A percentile compares a stretch with the other conserved stretches of the same genome.
Conservation (phyloP, 805 yeast genomes). For the Candida yuanshanica region DNA sequence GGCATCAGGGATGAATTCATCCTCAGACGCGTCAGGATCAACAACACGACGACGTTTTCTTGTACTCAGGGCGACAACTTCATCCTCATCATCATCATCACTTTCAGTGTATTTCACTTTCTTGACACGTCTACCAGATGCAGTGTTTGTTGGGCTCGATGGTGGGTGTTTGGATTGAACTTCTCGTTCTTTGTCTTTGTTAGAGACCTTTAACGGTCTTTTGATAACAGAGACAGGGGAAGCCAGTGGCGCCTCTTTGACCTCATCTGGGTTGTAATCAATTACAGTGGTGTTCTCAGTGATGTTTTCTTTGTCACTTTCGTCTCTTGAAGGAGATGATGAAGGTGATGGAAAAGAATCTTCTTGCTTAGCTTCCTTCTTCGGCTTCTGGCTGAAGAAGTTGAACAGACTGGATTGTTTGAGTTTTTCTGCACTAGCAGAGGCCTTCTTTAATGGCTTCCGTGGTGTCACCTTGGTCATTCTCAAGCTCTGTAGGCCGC, state of each 20-base stretch:
- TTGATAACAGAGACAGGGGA: constrained; percentile 8
- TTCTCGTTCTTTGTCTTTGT: neutral
- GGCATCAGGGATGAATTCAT: constrained; percentile 28
- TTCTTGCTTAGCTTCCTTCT: neutral
- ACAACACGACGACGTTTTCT: constrained; percentile 24
- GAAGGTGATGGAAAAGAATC: constrained; percentile 5
- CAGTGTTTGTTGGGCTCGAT: constrained; percentile 12
- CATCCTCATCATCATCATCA: constrained; percentile 34
- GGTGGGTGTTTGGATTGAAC: neutral
- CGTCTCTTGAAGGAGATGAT: constrained; percentile 8
- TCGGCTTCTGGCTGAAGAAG: constrained; percentile 11
- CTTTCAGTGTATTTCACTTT: constrained; percentile 32
- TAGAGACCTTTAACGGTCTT: constrained; percentile 7
- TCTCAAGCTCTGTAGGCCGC: neutral
- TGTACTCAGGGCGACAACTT: constrained; percentile 11
- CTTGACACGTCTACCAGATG: constrained; percentile 14
- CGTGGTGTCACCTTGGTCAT: neutral
- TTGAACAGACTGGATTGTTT: constrained; percentile 12
- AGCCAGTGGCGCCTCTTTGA: neutral
- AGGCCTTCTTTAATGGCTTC: neutral
- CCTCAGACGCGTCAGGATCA: constrained; percentile 33
- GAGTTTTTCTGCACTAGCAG: constrained; percentile 1
- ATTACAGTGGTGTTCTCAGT: neutral
- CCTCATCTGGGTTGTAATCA: neutral
- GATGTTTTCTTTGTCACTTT: neutral